Percentiles rank a stretch among this genome's conserved stretches.
phyloP scores from a whole-genome alignment of 257 asterid species.

The Solanum tarapatanum region DNA sequence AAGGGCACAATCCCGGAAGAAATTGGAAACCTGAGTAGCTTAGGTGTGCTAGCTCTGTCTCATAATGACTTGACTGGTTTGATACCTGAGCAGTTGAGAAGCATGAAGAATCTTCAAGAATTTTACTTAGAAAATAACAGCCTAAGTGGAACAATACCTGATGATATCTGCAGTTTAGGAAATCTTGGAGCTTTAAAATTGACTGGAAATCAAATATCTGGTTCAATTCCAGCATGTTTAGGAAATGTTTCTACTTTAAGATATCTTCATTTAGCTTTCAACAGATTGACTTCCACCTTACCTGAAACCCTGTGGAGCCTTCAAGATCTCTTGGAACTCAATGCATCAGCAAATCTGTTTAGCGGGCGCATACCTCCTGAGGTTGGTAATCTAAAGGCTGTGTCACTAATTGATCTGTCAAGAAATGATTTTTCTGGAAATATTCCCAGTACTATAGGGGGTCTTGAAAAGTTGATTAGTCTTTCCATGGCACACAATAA shows the following conservation, averaged over 20 bases:
- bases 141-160: neutral
- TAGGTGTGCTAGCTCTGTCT: neutral
- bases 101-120: neutral
- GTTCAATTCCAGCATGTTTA: slow-evolving; percentile 7
- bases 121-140: neutral
- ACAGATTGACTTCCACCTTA: neutral
- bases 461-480: neutral
- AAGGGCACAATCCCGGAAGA: neutral
- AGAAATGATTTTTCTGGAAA: neutral
- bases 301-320: slow-evolving; percentile 1
- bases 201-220: neutral
- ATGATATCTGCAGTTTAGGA: neutral
- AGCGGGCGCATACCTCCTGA: neutral
- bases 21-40: neutral
- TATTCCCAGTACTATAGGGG: neutral
- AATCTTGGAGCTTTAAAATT: neutral
- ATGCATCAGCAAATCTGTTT: neutral
- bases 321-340: neutral
- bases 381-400: neutral
- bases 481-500: neutral
- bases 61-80: neutral
- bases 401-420: neutral
- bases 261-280: neutral
- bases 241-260: neutral
- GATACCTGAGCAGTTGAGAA: neutral